These are phyloP conservation scores for Eragrostis tef DNA, from an alignment of 202 grass and related monocot species.

Conservation along the genomic window DNA sequence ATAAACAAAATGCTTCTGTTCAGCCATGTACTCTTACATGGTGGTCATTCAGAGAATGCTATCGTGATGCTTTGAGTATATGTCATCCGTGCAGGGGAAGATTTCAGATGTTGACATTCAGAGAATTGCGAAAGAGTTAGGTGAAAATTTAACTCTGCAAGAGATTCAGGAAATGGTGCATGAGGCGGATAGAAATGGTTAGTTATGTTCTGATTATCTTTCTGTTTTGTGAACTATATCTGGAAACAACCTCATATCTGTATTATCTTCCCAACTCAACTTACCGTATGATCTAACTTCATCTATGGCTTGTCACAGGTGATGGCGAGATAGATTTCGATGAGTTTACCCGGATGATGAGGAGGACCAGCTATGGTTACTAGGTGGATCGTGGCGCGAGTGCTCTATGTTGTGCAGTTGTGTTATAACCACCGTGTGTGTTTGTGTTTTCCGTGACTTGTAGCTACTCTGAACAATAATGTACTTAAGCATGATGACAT, in stretches of 20 bases:
- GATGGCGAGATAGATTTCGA: conserved; percentile 81
- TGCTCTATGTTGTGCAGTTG: not conserved
- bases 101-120: conserved; percentile 87
- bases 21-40: not conserved
- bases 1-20: not conserved
- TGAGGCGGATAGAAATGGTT: conserved; percentile 79
- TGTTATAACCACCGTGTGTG: not conserved
- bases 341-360: conserved; percentile 82
- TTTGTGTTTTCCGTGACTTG: not conserved
- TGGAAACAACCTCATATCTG: not conserved
- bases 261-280: not conserved
- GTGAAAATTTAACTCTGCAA: conserved; percentile 67
- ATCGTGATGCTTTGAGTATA: not conserved
- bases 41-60: not conserved
- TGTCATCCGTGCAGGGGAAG: conserved; percentile 56
- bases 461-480: conserved; percentile 1
- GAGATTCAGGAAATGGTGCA: conserved; percentile 91
- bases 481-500: not conserved
- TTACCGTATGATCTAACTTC: not conserved
- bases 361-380: conserved; percentile 66
- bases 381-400: conserved; percentile 39
- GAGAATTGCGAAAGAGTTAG: conserved; percentile 70
- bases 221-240: not conserved
- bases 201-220: not conserved
- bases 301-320: conserved; percentile 44